phyloP scores from a whole-genome alignment of 2,329 filamentous ascomycete genomes.

The Didymella sp. region DNA sequence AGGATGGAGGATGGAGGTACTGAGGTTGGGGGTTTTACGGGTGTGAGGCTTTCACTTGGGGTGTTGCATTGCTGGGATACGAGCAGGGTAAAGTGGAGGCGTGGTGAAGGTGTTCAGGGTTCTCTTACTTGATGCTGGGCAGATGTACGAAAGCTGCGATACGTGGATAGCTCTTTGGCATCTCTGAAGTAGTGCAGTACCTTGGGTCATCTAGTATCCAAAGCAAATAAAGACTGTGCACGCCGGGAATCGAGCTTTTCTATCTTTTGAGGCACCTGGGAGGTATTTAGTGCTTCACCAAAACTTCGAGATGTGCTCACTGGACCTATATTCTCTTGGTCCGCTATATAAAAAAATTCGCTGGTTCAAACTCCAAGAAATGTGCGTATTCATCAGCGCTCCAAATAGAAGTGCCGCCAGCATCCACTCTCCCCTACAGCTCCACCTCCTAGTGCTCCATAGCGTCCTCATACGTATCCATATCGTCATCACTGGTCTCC shows the following conservation, averaged over 20 bases:
- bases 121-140: no score
- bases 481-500: neutral
- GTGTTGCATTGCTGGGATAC: neutral
- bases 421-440: neutral
- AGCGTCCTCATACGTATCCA: slow-evolving; percentile 11
- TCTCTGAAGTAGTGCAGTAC: no score
- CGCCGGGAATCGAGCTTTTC: no score
- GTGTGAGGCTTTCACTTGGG: neutral
- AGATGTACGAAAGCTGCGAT: no score
- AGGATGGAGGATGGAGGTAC: neutral
- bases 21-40: neutral
- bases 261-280: no score
- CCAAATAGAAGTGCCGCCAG: neutral
- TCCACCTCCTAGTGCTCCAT: neutral
- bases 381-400: neutral
- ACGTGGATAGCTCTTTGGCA: no score
- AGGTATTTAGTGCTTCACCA: no score
- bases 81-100: neutral
- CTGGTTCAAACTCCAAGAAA: neutral
- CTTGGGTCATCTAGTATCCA: no score
- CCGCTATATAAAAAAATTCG: neutral
- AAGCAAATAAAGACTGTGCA: no score
- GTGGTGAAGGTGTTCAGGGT: no score
- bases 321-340: neutral
- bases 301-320: no score